These are phyloP conservation scores for Penicillium aurantiogriseum DNA, from an alignment of 2,329 filamentous ascomycete species.

Conservation along the genomic window DNA sequence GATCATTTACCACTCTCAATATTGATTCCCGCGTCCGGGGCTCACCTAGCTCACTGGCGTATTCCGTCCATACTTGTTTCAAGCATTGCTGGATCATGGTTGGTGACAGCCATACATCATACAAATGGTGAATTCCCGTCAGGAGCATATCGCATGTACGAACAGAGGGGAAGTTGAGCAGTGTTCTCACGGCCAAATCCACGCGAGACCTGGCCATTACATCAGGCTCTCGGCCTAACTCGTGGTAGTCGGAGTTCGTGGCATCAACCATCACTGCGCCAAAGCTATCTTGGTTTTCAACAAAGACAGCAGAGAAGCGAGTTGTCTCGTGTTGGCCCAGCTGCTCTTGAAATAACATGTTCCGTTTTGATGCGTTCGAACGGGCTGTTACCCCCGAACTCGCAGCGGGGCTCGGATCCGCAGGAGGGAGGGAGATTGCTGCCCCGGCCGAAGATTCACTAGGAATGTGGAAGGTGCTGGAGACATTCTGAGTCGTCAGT, in stretches of 20 bases:
- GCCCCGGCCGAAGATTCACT: background rate
- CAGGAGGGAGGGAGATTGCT: background rate
- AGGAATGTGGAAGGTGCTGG: background rate
- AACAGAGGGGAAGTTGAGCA: background rate
- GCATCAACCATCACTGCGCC: background rate
- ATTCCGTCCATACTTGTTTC: constrained; percentile 2
- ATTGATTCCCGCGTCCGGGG: background rate
- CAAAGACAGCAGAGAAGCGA: background rate
- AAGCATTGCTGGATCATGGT: background rate
- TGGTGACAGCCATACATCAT: background rate
- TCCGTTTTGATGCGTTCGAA: background rate
- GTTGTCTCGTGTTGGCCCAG: background rate
- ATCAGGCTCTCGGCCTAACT: background rate
- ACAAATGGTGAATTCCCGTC: background rate
- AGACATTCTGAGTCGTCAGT: background rate
- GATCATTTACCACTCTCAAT: background rate
- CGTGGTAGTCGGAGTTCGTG: background rate
- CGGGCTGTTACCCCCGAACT: background rate
- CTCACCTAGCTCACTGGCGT: background rate
- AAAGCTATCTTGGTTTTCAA: background rate
- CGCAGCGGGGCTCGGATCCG: background rate
- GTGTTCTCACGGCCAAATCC: background rate
- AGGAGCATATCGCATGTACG: background rate
- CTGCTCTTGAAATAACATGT: background rate
- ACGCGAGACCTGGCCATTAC: background rate